Evolutionary conservation across 2,329 filamentous ascomycete species (phyloP), one percentile per base, ranked within the genome.

Genomic region (Teratosphaeria epicoccoides): DNA sequence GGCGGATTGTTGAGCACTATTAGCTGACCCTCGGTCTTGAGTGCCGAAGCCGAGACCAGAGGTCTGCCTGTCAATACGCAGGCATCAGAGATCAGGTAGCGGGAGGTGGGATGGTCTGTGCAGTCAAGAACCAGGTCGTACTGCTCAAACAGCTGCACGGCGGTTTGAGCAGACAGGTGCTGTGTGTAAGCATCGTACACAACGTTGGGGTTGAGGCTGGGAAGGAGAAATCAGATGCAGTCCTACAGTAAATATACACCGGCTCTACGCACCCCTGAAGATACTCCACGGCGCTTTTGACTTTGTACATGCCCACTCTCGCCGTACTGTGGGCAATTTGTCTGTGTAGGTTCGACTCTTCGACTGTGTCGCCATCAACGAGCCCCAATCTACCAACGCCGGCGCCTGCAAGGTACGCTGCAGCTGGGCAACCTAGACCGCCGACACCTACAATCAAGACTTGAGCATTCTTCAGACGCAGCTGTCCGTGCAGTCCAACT

Each of bases 91-190:
- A 97, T 87, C 45, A 97, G 79, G 67, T 98, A 97, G 43, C 93
- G 86, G 0, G 88, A 87, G 1, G 87, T 85, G 0, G 93, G 91
- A 58, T 91, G 89, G 69, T 98, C 93, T 9, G 91, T 97, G 67
- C 93, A 98, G 68, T 98, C 93, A 11, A 98, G 81, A 1, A 97
- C 81, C 0, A 96, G 60, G 61, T 95, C 88, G 65, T 95, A 97
- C 3, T 73, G 61, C 0, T 74, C 70, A 51, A 95, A 80, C 40
- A 88, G 81, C 0, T 74, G 67, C 6, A 81, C 70, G 0, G 88
- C 86, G 49, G 85, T 87, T 53, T 80, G 71, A 0, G 88, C 77
- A 0, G 79, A 81, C 12, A 96, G 77, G 57, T 86, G 83, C 12
- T 75, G 73, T 9, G 70, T 66, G 63, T 94, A 77, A 0, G 81